These are phyloP conservation scores for Septoria petroselini DNA, from an alignment of 2,329 filamentous ascomycete species.

Conservation along the genomic window DNA sequence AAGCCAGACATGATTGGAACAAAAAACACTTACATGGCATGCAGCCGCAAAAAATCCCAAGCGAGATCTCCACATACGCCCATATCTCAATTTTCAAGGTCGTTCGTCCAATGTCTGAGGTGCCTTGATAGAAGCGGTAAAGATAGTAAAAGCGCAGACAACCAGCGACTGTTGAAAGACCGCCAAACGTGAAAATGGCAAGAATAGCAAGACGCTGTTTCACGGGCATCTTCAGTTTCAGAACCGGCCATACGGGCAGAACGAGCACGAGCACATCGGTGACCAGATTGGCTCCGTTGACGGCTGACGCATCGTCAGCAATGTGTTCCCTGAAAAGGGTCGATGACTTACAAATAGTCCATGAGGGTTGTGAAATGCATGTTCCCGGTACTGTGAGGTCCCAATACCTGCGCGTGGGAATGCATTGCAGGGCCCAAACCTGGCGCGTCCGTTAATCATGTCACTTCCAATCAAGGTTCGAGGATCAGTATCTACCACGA, in stretches of 20 bases:
- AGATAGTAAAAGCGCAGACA: conserved; percentile 5
- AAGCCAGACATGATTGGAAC: not conserved
- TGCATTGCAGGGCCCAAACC: conserved; percentile 1
- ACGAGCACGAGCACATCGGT: conserved; percentile 3
- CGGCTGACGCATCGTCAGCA: not conserved
- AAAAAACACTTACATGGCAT: conserved; percentile 2
- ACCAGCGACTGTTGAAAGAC: conserved; percentile 4
- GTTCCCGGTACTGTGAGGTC: not conserved
- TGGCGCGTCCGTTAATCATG: no score
- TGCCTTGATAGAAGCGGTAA: not conserved
- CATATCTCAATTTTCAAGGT: conserved; percentile 1
- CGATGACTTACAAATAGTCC: not conserved
- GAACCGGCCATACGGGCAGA: conserved; percentile 1
- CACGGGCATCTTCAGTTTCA: conserved; percentile 5
- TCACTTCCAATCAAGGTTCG: no score
- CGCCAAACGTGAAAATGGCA: conserved; percentile 4
- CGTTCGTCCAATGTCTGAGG: not conserved
- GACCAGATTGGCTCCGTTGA: not conserved
- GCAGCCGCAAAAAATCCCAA: conserved; percentile 8
- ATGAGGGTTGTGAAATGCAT: not conserved
- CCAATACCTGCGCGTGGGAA: conserved; percentile 1
- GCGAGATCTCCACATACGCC: conserved; percentile 2
- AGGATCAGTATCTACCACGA: not conserved
- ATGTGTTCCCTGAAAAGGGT: no score
- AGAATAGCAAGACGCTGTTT: conserved; percentile 9